Evolutionary conservation across 1,139 yeast species (phyloP), one percentile per base, ranked within the genome.

Genomic region (Torulaspora globosa): DNA sequence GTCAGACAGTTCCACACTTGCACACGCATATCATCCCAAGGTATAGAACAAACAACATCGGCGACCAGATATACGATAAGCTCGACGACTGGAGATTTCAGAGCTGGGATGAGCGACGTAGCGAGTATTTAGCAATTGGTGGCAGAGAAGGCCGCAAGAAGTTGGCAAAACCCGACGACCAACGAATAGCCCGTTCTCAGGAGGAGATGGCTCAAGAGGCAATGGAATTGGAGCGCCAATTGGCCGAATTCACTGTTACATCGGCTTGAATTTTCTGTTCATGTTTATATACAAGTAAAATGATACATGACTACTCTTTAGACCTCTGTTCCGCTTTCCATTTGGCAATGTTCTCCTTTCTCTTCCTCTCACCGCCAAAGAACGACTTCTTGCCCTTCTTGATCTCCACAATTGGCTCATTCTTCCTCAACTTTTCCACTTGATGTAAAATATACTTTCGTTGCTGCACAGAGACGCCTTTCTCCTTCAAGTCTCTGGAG

Each of bases 21-120:
- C 98, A 92, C 64, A 84, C 96, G 28, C 98, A 92, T 64, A 69
- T 92, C 14, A 88, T 92, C 28, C 98, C 98, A 3, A 72, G 98
- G 35, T 80, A 75, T 59, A 71, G 72, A 44, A 64, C 69, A 8
- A 83, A 84, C 55, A 84, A 81, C 32, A 74, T 78, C 51, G 89
- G 87, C 1, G 96, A 88, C 60, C 79, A 75, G 36, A 75, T 92
- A 30, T 87, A 90, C 63, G 69, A 67, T 8, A 68, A 71, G 55
- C 63, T 92, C 43, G 90, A 86, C 53, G 73, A 71, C 33, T 73
- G 72, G 52, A 75, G 75, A 47, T 53, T 75, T 47, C 72, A 71
- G 32, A 58, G 62, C 8, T 67, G 65, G 62, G 62, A 62, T 36
- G 51, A 61, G 57, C 52, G 63, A 41, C 61, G 68, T 32, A 49